Evolutionary conservation across 345 rosid species (phyloP), one percentile per base, ranked within the genome.

Genomic region (Acer negundo): DNA sequence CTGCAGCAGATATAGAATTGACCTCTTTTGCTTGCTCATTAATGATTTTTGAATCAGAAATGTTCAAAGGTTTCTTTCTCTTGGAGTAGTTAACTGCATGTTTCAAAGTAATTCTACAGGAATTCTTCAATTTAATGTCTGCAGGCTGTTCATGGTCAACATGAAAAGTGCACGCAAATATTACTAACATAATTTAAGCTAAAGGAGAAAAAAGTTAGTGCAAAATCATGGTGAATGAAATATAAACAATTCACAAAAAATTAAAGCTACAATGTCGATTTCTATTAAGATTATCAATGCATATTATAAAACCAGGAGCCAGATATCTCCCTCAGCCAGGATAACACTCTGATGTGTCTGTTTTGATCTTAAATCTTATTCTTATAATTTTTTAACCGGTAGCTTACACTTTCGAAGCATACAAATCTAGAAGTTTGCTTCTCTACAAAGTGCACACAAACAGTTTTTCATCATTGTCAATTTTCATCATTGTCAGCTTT

Each of bases 21-120:
- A 73, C 78, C 53, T 86, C 86, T 78, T 86, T 87, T 26, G 65
- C 75, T 70, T 82, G 86, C 61, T 76, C 85, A 24, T 76, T 80
- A 58, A 51, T 65, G 51, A 55, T 46, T 63, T 49, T 78, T 75
- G 79, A 64, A 46, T 81, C 78, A 58, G 83, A 73, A 74, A 67
- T 62, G 49, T 74, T 56, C 35, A 31, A 10, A 24, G 69, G 81
- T 70, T 75, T 72, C 64, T 74, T 82, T 53, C 72, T 76, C 19
- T 58, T 72, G 53, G 73, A 74, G 61, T n/a, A 20, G 70, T 44
- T 53, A 77, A 23, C 67, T 40, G 77, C 38, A 68, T 51, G 49
- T 72, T 74, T 51, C 40, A 22, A 55, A 67, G 64, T 11, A 46
- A 46, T 74, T 58, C 24, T 72, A 20, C 28, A 55, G 51, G 83